Percentiles rank a stretch among this genome's conserved stretches.
Conservation (phyloP, 306 rosid species). For the Hylodesmum podocarpum region DNA sequence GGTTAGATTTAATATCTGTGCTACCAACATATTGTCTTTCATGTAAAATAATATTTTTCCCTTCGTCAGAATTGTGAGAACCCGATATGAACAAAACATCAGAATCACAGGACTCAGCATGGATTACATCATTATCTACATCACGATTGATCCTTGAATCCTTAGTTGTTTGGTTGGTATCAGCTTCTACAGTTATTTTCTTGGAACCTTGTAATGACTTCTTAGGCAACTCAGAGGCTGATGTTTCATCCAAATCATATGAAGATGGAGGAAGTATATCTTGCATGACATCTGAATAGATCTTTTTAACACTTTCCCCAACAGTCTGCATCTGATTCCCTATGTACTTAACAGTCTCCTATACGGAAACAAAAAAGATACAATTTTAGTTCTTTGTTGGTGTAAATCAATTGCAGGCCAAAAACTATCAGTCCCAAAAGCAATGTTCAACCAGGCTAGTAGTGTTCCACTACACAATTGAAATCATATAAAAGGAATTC, state of each 20-base stretch:
- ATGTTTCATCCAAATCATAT: conserved; percentile 37
- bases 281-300: conserved; percentile 69
- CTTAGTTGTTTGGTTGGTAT: conserved; percentile 26
- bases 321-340: conserved; percentile 83
- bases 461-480: neutral
- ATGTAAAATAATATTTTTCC: conserved; percentile 18
- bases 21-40: conserved; percentile 31
- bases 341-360: conserved; percentile 74
- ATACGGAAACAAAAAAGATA: neutral
- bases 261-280: conserved; percentile 61
- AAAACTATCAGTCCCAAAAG: neutral
- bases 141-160: conserved; percentile 33
- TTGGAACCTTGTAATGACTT: conserved; percentile 32
- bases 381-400: neutral
- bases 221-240: conserved; percentile 37
- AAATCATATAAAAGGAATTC: neutral
- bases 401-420: neutral
- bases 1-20: conserved; percentile 14
- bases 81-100: conserved; percentile 25
- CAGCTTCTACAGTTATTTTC: conserved; percentile 31
- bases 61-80: conserved; percentile 33
- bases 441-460: conserved; percentile 8
- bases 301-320: conserved; percentile 68
- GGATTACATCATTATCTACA: conserved; percentile 22
- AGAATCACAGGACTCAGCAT: conserved; percentile 12